phyloP scores from a whole-genome alignment of 495 filamentous ascomycete species.

The Hypoxylon crocopeplum region DNA sequence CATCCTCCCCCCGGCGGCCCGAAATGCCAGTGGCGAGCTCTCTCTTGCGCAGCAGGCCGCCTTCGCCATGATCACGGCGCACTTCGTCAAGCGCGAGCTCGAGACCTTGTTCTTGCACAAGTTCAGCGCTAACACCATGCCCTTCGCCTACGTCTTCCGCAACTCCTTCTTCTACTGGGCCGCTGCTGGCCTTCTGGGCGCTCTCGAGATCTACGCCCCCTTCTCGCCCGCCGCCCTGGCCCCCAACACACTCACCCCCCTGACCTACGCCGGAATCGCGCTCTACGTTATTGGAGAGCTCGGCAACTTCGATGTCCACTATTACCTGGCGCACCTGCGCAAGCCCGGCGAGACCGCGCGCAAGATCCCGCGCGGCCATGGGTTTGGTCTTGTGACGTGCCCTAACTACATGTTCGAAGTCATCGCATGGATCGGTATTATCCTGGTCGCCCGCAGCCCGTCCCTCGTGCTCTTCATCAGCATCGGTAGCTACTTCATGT shows the following conservation, averaged over 20 bases:
- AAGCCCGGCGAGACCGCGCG: constrained; percentile 81
- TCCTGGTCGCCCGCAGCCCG: constrained; percentile 77
- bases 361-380: constrained; percentile 84
- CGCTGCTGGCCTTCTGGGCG: constrained; percentile 79
- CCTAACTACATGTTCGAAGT: constrained; percentile 98
- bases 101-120: constrained; percentile 95
- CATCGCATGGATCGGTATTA: constrained; percentile 80
- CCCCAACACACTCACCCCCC: constrained; percentile 46
- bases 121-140: constrained; percentile 94
- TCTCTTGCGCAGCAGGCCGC: constrained; percentile 73
- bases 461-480: constrained; percentile 74
- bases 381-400: constrained; percentile 88
- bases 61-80: constrained; percentile 71
- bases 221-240: constrained; percentile 66
- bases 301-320: constrained; percentile 79
- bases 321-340: constrained; percentile 75
- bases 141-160: constrained; percentile 83
- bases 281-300: constrained; percentile 79
- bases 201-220: constrained; percentile 84
- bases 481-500: constrained; percentile 77
- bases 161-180: constrained; percentile 93
- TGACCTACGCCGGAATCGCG: constrained; percentile 65
- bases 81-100: constrained; percentile 95
- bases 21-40: constrained; percentile 44
- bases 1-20: constrained; percentile 39